phyloP scores from a whole-genome alignment of 176 grass and related monocot genomes.

The Eleusine indica region DNA sequence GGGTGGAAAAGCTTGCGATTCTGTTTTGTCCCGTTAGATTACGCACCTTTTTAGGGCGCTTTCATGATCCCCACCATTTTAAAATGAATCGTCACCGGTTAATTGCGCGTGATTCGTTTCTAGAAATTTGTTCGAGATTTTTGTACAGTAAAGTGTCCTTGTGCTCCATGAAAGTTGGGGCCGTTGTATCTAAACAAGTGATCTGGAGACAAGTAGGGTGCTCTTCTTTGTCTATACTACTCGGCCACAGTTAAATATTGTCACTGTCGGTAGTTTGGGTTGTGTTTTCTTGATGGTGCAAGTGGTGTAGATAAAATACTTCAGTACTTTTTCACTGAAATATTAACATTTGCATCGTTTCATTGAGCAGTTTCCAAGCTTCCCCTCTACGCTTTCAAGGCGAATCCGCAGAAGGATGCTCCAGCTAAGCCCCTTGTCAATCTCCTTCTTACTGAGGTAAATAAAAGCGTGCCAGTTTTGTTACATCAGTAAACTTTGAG shows the following conservation, averaged over 20 bases:
- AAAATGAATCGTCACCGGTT: background rate
- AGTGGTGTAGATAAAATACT: slow-evolving; percentile 21
- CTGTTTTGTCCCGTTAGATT: background rate
- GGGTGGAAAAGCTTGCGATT: background rate
- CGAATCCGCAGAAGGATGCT: slow-evolving; percentile 31
- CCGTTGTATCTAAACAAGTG: background rate
- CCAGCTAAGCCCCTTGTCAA: slow-evolving; percentile 62
- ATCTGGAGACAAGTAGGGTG: background rate
- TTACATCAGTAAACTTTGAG: background rate
- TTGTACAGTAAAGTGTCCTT: background rate
- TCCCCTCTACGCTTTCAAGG: slow-evolving; percentile 76
- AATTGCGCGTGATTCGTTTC: background rate
- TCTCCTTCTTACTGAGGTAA: slow-evolving; percentile 88
- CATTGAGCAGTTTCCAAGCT: slow-evolving; percentile 72
- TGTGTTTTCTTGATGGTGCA: background rate
- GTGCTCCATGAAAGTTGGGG: slow-evolving; percentile 28
- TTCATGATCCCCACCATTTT: background rate
- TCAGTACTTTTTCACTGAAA: background rate
- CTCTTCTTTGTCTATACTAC: background rate
- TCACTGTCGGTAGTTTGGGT: background rate
- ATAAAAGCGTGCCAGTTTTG: background rate
- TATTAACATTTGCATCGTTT: slow-evolving; percentile 27
- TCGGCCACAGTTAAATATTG: background rate
- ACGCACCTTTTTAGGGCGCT: background rate
- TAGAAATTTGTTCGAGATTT: background rate